Conservation (phyloP, 2,329 filamentous ascomycete species). For the Epichloe sibirici region DNA sequence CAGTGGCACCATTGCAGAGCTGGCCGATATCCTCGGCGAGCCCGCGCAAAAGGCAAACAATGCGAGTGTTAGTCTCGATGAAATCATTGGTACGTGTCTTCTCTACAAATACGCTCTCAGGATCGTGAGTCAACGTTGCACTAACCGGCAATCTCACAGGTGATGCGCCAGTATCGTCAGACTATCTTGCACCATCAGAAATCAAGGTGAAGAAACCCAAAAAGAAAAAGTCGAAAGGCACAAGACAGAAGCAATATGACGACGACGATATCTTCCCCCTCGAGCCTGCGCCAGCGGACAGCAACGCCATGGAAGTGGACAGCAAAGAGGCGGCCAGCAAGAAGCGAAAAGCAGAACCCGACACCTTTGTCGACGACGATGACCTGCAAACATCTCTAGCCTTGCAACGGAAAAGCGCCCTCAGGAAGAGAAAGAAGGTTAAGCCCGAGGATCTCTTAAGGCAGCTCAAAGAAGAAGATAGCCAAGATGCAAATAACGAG, state of each 20-base stretch:
- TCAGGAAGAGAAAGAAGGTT: slow-evolving; percentile 85
- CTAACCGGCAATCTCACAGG: slow-evolving; percentile 8
- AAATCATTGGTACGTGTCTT: slow-evolving; percentile 43
- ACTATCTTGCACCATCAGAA: slow-evolving; percentile 78
- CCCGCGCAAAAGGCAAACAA: slow-evolving; percentile 46
- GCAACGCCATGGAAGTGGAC: slow-evolving; percentile 66
- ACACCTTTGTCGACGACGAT: slow-evolving; percentile 77
- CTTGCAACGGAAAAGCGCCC: slow-evolving; percentile 64
- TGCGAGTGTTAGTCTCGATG: slow-evolving; percentile 69
- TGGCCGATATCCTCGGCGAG: slow-evolving; percentile 42
- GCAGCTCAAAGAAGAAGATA: slow-evolving; percentile 55
- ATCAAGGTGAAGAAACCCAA: slow-evolving; percentile 93
- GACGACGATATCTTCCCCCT: slow-evolving; percentile 47
- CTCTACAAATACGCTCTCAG: background rate
- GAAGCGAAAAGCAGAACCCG: slow-evolving; percentile 54
- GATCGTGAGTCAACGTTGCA: background rate
- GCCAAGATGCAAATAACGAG: slow-evolving; percentile 28
- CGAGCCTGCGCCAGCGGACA: slow-evolving; percentile 24
- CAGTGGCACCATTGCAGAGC: slow-evolving; percentile 55
- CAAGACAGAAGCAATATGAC: slow-evolving; percentile 54
- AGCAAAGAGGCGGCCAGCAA: slow-evolving; percentile 35
- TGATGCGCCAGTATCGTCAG: slow-evolving; percentile 43
- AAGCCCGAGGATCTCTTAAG: slow-evolving; percentile 79
- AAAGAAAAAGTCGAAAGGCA: slow-evolving; percentile 77
- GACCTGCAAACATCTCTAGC: slow-evolving; percentile 80